phyloP scores from a whole-genome alignment of 345 rosid species.

The rapeseed (Brassica napus) region DNA sequence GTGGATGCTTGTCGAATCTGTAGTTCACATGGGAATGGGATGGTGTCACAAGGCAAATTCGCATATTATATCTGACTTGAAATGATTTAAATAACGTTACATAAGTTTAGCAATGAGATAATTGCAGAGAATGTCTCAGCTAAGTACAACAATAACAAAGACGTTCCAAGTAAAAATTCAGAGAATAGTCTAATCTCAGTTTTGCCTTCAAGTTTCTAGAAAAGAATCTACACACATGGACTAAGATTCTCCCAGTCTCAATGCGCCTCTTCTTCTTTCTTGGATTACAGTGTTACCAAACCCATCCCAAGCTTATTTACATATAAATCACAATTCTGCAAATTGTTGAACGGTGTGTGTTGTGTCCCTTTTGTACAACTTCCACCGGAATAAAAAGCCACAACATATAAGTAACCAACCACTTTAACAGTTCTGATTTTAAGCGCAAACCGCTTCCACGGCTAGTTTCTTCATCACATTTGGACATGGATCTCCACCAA shows the following conservation, averaged over 20 bases:
- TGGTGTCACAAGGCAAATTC: neutral
- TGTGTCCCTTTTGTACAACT: slow-evolving; percentile 72
- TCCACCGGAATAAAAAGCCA: slow-evolving; percentile 53
- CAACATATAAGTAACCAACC: slow-evolving; percentile 33
- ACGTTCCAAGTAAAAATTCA: slow-evolving; percentile 14
- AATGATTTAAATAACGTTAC: neutral
- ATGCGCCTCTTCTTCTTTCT: slow-evolving; percentile 48
- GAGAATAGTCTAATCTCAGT: slow-evolving; percentile 20
- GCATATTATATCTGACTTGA: neutral
- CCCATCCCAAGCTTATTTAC: slow-evolving; percentile 23
- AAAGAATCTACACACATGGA: slow-evolving; percentile 64
- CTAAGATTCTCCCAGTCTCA: slow-evolving; percentile 51
- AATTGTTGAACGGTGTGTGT: slow-evolving; percentile 50
- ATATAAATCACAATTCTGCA: slow-evolving; percentile 45
- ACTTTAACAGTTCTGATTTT: slow-evolving; percentile 31
- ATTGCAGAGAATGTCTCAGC: slow-evolving; percentile 29
- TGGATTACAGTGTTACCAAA: slow-evolving; percentile 19
- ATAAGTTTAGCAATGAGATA: slow-evolving; percentile 39
- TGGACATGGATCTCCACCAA: slow-evolving; percentile 97
- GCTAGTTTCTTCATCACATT: slow-evolving; percentile 89
- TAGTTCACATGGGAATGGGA: neutral
- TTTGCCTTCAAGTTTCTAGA: slow-evolving; percentile 5
- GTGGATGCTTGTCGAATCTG: neutral
- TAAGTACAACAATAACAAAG: slow-evolving; percentile 1
- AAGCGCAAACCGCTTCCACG: slow-evolving; percentile 85